Evolutionary conservation across 2,329 filamentous ascomycete genomes (phyloP), one percentile per base, ranked within the genome.

Genomic region (Ophiostoma pallidulum): DNA sequence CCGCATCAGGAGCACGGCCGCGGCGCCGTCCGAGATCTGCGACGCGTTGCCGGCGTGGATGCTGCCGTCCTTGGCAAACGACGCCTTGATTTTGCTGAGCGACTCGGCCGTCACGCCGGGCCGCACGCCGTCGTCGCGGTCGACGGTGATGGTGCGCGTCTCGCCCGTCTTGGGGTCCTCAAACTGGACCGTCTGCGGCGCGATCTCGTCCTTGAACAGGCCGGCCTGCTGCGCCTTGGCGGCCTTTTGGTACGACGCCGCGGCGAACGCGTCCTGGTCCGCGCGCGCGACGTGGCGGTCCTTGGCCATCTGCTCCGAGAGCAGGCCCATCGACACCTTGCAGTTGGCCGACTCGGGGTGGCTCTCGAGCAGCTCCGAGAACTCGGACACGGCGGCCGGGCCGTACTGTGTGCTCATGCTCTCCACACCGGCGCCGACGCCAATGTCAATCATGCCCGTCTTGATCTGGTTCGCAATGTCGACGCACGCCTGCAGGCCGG

Each of bases 1-100:
- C 73, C 86, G 89, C 92, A 97, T 97, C 61, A 98, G 75, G 39
- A 97, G 77, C 7, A 97, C 91, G 41, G 92, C 92, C 26, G 92
- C 91, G 19, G 92, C 92, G 56, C 92, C 92, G 69, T 98, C 89
- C 26, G 87, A 92, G 64, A 98, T 89, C 70, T 97, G 92, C 45
- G 82, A 89, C 24, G 92, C 91, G 66, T 97, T 98, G 59, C 92
- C 92, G 49, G 88, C 92, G 73, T 97, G 91, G 69, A 97, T 97
- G 54, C 51, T 56, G 51, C 92, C 92, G 60, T 92, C 84, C 68
- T 94, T 89, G 56, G 87, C 80, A 62, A 97, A 97, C 12, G 91
- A 88, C 14, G 91, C 79, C 53, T 79, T 81, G 66, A 97, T 94
- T 78, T 96, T 96, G 67, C 71, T 74, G n/a, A 97, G 80, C 1